A percentile compares a stretch with the other conserved stretches of the same genome.
phyloP scores from a whole-genome alignment of 352 stramenopile species.

The Pythium volutum region DNA sequence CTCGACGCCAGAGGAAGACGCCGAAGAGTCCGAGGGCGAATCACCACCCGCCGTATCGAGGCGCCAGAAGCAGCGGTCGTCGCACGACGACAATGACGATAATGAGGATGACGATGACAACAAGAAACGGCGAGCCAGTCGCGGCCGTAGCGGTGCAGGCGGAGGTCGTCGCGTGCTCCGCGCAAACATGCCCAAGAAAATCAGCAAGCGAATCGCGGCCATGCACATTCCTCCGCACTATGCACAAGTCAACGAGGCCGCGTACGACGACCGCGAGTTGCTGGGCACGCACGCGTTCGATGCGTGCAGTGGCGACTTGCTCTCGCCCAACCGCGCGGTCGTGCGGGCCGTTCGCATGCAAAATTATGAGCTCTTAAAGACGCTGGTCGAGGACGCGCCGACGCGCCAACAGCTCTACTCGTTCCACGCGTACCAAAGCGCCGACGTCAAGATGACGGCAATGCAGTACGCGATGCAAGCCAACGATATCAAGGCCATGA shows the following conservation, averaged over 20 bases:
- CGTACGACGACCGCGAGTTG: slow-evolving; percentile 60
- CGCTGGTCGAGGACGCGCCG: slow-evolving; percentile 38
- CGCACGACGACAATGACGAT: slow-evolving; percentile 7
- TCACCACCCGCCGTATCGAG: slow-evolving; percentile 30
- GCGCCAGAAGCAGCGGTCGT: slow-evolving; percentile 17
- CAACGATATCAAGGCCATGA: slow-evolving; percentile 42
- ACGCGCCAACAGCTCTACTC: slow-evolving; percentile 42
- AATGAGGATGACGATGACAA: slow-evolving; percentile 3
- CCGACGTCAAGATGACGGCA: slow-evolving; percentile 41
- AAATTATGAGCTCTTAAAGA: slow-evolving; percentile 60
- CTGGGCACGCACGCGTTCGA: slow-evolving; percentile 38
- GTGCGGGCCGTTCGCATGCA: slow-evolving; percentile 60
- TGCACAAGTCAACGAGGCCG: slow-evolving; percentile 35
- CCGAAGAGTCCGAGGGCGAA: slow-evolving; percentile 37
- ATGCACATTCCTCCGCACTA: slow-evolving; percentile 50
- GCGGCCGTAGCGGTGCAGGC: neutral
- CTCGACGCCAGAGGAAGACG: slow-evolving; percentile 22
- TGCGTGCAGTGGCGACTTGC: slow-evolving; percentile 39
- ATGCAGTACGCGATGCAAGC: slow-evolving; percentile 59
- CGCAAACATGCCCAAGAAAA: slow-evolving; percentile 9
- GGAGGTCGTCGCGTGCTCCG: slow-evolving; percentile 15
- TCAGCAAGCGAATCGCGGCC: slow-evolving; percentile 27
- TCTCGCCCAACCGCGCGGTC: slow-evolving; percentile 48
- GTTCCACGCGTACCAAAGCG: slow-evolving; percentile 43
- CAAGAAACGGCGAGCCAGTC: neutral